Base-by-base conservation (phyloP, 148 eudicot species). In the Vaccinium vitisidaea region DNA sequence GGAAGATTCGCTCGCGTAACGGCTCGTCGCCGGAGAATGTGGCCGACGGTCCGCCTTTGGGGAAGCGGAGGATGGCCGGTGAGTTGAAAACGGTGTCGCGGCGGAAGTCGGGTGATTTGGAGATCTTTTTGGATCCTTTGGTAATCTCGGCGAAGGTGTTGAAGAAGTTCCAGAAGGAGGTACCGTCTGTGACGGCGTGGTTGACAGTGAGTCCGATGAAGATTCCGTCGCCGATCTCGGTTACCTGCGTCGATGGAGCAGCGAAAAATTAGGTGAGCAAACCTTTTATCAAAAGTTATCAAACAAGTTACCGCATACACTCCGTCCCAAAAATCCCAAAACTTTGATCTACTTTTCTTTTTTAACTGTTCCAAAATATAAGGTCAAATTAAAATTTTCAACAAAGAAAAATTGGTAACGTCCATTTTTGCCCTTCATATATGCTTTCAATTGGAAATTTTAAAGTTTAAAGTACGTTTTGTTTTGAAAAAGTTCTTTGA, bases 91-190 rank as follows among this genome's bases (percentile, higher is more conserved):
- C 89, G 3, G 87, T 89, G 79, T 88, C 76, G 30, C 92, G 90
- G 89, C 55, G 4, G 39, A 92, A 92, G n/a, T 82, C 75, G 12
- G 94, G 94, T 12, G 80, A 5, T 46, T 75, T 88, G 2, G 90
- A 74, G 80, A 89, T 86, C 79, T 83, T 87, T 39, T 85, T 80
- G 12, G 36, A 75, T 1, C 89, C 90, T 56, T 70, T 86, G 6
- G 84, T 27, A 81, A 91, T 8, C 56, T 91, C 93, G 4, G 94
- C 93, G 63, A 88, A 92, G 14, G 91, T 87, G 77, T 91, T 92
- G 83, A 92, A 92, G 88, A 92, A 92, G 81, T 92, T 92, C 94
- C 94, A 92, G 85, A 92, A 92, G 19, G 93, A 91, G 6, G 94
- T 92, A 0, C 94, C 94, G 67, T 92, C 94, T 1, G 90, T 89